These are phyloP conservation scores for Talaromyces marneffei DNA, from an alignment of 2,329 filamentous ascomycete species.

Conservation along the genomic window DNA sequence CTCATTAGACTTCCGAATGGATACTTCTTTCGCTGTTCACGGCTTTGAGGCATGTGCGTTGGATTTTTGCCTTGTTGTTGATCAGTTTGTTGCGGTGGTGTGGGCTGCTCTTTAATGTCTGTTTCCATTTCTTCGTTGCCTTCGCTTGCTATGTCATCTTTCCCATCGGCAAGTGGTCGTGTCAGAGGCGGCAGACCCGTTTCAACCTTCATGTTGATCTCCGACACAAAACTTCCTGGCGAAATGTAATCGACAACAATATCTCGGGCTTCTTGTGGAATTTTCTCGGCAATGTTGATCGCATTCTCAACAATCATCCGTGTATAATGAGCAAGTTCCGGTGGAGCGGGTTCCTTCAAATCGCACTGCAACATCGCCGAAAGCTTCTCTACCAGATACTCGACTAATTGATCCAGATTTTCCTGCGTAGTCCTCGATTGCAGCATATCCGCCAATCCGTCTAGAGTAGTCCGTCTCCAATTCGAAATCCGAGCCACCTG, in stretches of 20 bases:
- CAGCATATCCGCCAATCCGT: slow-evolving; percentile 72
- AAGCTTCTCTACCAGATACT: slow-evolving; percentile 62
- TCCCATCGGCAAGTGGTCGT: slow-evolving; percentile 22
- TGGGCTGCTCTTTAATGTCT: slow-evolving; percentile 4
- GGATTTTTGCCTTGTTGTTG: slow-evolving; percentile 9
- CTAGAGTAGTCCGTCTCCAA: slow-evolving; percentile 89
- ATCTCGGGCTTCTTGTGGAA: slow-evolving; percentile 86
- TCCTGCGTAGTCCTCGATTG: slow-evolving; percentile 59
- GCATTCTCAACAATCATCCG: slow-evolving; percentile 91
- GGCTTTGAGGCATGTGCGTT: slow-evolving; percentile 16
- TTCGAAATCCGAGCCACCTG: slow-evolving; percentile 80
- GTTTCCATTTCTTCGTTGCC: slow-evolving; percentile 17
- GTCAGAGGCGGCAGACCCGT: slow-evolving; percentile 58
- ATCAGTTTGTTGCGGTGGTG: not conserved
- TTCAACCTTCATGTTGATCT: slow-evolving; percentile 81
- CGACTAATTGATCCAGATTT: slow-evolving; percentile 63
- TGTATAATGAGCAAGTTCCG: slow-evolving; percentile 79
- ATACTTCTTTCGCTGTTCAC: slow-evolving; percentile 35
- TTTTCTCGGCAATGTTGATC: slow-evolving; percentile 74
- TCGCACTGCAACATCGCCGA: slow-evolving; percentile 66
- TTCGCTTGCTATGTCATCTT: slow-evolving; percentile 17
- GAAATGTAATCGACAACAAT: slow-evolving; percentile 80
- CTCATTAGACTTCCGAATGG: slow-evolving; percentile 39
- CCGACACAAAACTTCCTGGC: slow-evolving; percentile 65
- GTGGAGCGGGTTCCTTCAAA: slow-evolving; percentile 68